Conservation (phyloP, 78 protist genomes). For the Bigelowiella natans region DNA sequence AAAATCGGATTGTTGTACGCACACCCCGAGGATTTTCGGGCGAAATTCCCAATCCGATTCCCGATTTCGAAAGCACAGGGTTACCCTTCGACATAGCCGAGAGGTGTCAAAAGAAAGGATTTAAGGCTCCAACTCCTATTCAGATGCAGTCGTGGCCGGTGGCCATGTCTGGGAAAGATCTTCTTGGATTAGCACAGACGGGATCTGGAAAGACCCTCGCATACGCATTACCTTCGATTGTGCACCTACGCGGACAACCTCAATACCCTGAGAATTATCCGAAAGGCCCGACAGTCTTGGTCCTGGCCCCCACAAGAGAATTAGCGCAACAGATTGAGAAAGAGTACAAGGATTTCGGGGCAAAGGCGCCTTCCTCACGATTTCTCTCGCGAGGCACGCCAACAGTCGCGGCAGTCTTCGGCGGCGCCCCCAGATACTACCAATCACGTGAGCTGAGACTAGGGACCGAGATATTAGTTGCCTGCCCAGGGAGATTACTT, state of each 20-base stretch:
- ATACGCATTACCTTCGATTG: slow-evolving; percentile 78
- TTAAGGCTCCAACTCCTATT: background rate
- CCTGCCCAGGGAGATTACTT: background rate
- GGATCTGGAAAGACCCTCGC: slow-evolving; percentile 98
- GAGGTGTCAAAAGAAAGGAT: too few relatives aligned
- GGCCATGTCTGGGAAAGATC: slow-evolving; percentile 36
- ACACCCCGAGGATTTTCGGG: too few relatives aligned
- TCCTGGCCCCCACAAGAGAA: slow-evolving; percentile 9
- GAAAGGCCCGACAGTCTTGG: background rate
- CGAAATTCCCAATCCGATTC: too few relatives aligned
- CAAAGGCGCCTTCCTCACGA: background rate
- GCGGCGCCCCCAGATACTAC: slow-evolving; percentile 88
- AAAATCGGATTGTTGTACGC: too few relatives aligned
- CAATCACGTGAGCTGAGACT: too few relatives aligned
- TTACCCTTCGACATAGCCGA: too few relatives aligned
- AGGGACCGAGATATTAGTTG: too few relatives aligned
- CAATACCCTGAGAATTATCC: too few relatives aligned
- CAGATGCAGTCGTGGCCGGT: background rate
- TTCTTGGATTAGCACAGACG: slow-evolving; percentile 82
- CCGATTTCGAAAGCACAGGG: too few relatives aligned
- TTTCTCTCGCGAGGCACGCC: background rate
- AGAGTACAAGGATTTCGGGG: background rate
- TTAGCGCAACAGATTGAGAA: slow-evolving; percentile 3
- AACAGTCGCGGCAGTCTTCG: slow-evolving; percentile 80
- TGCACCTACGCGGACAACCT: too few relatives aligned